phyloP scores from a whole-genome alignment of 345 rosid genomes.

The Lumnitzera racemosa region DNA sequence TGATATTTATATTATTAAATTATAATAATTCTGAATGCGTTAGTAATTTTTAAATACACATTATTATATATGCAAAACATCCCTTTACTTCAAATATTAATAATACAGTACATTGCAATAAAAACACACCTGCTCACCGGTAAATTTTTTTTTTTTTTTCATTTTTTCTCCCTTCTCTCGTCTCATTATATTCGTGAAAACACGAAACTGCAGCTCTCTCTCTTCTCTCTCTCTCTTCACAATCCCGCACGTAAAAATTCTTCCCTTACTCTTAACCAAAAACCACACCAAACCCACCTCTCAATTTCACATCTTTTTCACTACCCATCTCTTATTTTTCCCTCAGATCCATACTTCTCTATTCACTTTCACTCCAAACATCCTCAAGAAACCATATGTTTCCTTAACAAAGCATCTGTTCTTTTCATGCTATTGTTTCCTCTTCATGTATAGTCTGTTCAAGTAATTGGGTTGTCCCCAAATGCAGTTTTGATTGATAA shows the following conservation, averaged over 20 bases:
- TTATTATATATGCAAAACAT: no score
- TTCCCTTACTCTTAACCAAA: neutral
- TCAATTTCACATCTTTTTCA: neutral
- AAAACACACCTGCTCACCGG: no score
- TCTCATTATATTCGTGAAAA: slow-evolving; percentile 5
- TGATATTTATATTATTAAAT: no score
- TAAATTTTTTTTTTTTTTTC: no score
- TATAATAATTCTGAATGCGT: no score
- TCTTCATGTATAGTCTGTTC: neutral
- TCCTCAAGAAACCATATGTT: no score
- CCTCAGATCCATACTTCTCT: slow-evolving; percentile 2
- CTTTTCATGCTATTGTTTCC: no score
- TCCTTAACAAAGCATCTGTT: no score
- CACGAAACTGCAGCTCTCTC: slow-evolving; percentile 8
- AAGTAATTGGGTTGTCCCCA: neutral
- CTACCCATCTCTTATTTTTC: neutral
- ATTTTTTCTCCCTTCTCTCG: neutral
- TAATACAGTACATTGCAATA: no score
- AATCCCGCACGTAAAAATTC: slow-evolving; percentile 12
- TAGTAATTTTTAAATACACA: no score
- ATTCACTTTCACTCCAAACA: no score
- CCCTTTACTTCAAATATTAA: no score
- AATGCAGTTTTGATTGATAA: neutral
- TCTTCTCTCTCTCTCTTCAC: neutral
- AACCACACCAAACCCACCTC: slow-evolving; percentile 14